A percentile compares a stretch with the other conserved stretches of the same genome.
These are phyloP conservation scores for Lichtheimia corymbifera DNA, from an alignment of 371 early-diverging fungal genomes.

Conservation along the genomic window DNA sequence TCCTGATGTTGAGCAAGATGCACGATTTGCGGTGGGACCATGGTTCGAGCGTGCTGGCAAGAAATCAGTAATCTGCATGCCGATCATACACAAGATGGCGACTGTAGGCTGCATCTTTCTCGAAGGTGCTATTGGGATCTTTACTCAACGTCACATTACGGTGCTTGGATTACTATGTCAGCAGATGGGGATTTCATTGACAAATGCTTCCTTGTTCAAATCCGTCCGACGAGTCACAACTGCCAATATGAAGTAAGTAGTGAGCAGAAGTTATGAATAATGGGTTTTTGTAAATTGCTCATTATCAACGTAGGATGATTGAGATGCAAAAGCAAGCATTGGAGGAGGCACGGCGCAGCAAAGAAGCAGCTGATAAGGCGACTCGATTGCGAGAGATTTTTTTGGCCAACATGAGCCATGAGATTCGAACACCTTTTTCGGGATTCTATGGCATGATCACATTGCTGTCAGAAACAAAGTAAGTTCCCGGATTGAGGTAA, in stretches of 20 bases:
- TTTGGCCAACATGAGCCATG: constrained; percentile 63
- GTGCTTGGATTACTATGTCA: constrained; percentile 59
- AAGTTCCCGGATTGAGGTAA: too few relatives aligned
- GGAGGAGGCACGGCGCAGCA: constrained; percentile 43
- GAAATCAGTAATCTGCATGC: constrained; percentile 58
- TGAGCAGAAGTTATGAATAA: neutral
- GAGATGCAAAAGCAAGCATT: constrained; percentile 50
- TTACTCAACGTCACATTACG: constrained; percentile 56
- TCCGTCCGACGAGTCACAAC: constrained; percentile 45
- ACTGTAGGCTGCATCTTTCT: constrained; percentile 56
- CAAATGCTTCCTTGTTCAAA: constrained; percentile 57
- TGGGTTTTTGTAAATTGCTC: neutral
- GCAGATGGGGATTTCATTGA: constrained; percentile 62
- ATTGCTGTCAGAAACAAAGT: constrained; percentile 49
- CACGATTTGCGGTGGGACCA: constrained; percentile 44
- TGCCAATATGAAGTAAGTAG: constrained; percentile 31
- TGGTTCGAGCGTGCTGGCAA: constrained; percentile 47
- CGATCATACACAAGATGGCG: constrained; percentile 52
- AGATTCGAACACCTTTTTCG: constrained; percentile 59
- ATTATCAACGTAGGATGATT: constrained; percentile 31
- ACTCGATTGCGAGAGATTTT: constrained; percentile 53
- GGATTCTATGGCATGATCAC: constrained; percentile 65
- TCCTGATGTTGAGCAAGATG: constrained; percentile 38
- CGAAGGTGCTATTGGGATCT: constrained; percentile 57
- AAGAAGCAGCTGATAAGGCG: constrained; percentile 45